Evolutionary conservation across 2,329 filamentous ascomycete species (phyloP).

Genomic region (Acrocalymma vagum): DNA sequence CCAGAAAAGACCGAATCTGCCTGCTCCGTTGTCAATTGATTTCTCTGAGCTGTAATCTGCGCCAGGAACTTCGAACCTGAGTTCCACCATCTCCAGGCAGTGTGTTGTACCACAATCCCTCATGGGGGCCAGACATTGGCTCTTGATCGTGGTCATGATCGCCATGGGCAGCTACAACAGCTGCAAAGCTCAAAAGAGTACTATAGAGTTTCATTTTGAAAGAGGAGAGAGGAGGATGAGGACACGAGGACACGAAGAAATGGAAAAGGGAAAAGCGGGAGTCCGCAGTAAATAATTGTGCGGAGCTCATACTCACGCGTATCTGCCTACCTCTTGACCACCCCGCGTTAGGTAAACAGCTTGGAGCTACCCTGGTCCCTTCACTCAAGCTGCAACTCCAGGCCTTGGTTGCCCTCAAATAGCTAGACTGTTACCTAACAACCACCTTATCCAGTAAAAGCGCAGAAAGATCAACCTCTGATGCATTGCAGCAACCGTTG

Average conservation of each 20-base stretch:
- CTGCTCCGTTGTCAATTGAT: constrained; percentile 52
- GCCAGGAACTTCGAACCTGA: constrained; percentile 63
- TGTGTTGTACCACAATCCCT: constrained; percentile 82
- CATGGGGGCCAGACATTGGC: constrained; percentile 72
- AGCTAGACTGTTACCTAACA: constrained; percentile 23
- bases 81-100: constrained; percentile 85
- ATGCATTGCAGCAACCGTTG: constrained; percentile 10
- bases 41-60: background rate
- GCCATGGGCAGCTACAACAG: constrained; percentile 67
- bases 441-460: constrained; percentile 2
- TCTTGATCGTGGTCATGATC: constrained; percentile 66
- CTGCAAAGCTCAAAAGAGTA: constrained; percentile 50
- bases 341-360: constrained; percentile 43
- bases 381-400: constrained; percentile 30
- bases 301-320: constrained; percentile 23
- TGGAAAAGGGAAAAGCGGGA: constrained; percentile 14
- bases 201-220: constrained; percentile 37
- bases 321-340: constrained; percentile 36
- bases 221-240: constrained; percentile 4
- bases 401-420: constrained; percentile 24
- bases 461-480: no score
- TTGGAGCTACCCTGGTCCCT: constrained; percentile 37
- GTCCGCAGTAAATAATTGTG: constrained; percentile 29
- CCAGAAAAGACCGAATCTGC: constrained; percentile 89
- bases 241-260: constrained; percentile 5